Evolutionary conservation across 768 basidiomycete genomes (phyloP), one percentile per base, ranked within the genome.

Genomic region (Termitomyces sp.): DNA sequence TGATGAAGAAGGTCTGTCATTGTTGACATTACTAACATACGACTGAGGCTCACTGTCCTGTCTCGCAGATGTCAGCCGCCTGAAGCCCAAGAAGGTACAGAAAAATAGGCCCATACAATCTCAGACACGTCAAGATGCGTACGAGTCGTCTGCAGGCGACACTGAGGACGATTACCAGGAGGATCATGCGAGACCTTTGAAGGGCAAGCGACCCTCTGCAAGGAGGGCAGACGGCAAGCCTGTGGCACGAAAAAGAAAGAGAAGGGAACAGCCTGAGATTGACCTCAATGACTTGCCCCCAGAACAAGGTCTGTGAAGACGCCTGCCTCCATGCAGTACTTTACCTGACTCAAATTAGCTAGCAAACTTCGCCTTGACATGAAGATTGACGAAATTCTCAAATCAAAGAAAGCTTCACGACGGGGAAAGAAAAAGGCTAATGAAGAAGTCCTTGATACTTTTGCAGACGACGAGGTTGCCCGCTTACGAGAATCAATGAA

Each of bases 401-500:
- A 92, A 71, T 77, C 86, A 3, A 92, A 90, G 68, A 90, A 88
- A 69, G 70, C 77, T 3, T 77, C 80, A 30, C 76, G 87, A 16
- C 81, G 77, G 40, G 84, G 85, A 63, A 93, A 92, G 74, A 87
- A 88, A 68, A 91, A 79, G 56, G 73, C 72, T n/a, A 84, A 87
- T 53, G 91, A 90, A 1, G 92, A 92, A 65, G 85, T 85, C 11
- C 72, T 97, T 36, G 96, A 98, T 66, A 82, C 81, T 22, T 88
- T 88, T 62, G 92, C 93, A 38, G 95, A 98, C 65, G 92, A 92
- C 58, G 88, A 96, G 65, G 92, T 98, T 38, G 88, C 88, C 0
- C 78, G 87, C n/a, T 76, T 98, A n/a, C 82, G 92, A 30, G 90
- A 93, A 62, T 74, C 83, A 36, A 98, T 99, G 96, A 79, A 90